Conservation (phyloP, 1,139 yeast species). For the Saccharomycopsis hybrid region DNA sequence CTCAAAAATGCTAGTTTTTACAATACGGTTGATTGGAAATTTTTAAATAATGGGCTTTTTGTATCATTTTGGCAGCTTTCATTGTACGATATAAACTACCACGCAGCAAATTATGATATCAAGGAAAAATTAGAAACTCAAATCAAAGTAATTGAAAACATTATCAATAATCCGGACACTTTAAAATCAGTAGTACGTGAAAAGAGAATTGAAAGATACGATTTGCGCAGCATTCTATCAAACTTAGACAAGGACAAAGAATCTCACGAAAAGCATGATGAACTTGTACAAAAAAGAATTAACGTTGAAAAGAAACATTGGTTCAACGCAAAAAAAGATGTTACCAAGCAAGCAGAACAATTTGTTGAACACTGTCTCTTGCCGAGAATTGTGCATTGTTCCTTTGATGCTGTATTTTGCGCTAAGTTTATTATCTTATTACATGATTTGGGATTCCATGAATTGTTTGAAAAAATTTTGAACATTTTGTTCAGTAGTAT, state of each 20-base stretch:
- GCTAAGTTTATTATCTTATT: constrained; percentile 51
- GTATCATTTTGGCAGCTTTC: constrained; percentile 69
- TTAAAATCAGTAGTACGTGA: constrained; percentile 23
- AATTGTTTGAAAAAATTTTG: constrained; percentile 40
- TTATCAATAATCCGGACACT: constrained; percentile 1
- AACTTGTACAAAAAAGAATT: constrained; percentile 29
- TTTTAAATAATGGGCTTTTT: constrained; percentile 36
- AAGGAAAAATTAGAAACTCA: constrained; percentile 34
- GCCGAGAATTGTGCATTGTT: constrained; percentile 74
- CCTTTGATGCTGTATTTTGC: constrained; percentile 75
- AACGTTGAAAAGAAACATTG: constrained; percentile 30
- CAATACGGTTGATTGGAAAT: constrained; percentile 23
- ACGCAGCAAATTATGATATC: constrained; percentile 47
- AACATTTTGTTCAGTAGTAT: constrained; percentile 45
- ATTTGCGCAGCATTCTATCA: constrained; percentile 30
- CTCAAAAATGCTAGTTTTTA: constrained; percentile 23
- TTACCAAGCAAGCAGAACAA: constrained; percentile 28
- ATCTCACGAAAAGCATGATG: constrained; percentile 34
- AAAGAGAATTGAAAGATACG: constrained; percentile 25
- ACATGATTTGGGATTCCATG: constrained; percentile 5
- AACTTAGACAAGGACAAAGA: constrained; percentile 29
- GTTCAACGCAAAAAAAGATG: constrained; percentile 27
- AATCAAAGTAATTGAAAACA: constrained; percentile 22
- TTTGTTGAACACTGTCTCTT: constrained; percentile 62
- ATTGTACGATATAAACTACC: constrained; percentile 65